Percentiles rank a stretch among this genome's conserved stretches.
Evolutionary conservation across 129 eudicot genomes (phyloP).

Genomic region (Flaveria bidentis): DNA sequence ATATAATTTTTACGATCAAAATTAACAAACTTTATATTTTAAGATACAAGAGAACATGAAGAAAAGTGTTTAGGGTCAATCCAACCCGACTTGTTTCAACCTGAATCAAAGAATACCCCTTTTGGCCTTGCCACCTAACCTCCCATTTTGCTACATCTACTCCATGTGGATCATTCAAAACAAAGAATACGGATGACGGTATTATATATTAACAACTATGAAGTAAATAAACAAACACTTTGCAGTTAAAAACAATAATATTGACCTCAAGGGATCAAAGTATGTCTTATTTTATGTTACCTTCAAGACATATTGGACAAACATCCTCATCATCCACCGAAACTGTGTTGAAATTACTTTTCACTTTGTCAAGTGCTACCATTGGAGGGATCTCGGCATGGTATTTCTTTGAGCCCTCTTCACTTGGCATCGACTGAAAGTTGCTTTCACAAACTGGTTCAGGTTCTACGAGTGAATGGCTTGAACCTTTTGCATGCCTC

Average conservation of each 20-base stretch:
- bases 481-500: constrained; percentile 37
- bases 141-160: constrained; percentile 15
- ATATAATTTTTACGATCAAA: not conserved
- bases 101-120: not conserved
- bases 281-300: constrained; percentile 17
- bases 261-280: constrained; percentile 1
- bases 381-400: constrained; percentile 28
- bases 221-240: constrained; percentile 4
- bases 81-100: not conserved
- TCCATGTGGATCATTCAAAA: not conserved
- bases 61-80: constrained; percentile 2
- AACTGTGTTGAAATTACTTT: constrained; percentile 33
- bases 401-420: constrained; percentile 29
- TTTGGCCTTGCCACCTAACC: not conserved
- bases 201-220: not conserved
- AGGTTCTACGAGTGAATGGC: constrained; percentile 31
- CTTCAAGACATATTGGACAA: constrained; percentile 45
- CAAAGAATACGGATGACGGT: not conserved
- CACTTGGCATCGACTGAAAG: constrained; percentile 19
- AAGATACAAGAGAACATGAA: not conserved
- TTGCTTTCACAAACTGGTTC: constrained; percentile 31
- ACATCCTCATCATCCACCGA: constrained; percentile 39
- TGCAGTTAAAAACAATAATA: not conserved
- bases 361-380: constrained; percentile 31
- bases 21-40: not conserved